phyloP scores from a whole-genome alignment of 257 asterid species.

The Plantago ovata region DNA sequence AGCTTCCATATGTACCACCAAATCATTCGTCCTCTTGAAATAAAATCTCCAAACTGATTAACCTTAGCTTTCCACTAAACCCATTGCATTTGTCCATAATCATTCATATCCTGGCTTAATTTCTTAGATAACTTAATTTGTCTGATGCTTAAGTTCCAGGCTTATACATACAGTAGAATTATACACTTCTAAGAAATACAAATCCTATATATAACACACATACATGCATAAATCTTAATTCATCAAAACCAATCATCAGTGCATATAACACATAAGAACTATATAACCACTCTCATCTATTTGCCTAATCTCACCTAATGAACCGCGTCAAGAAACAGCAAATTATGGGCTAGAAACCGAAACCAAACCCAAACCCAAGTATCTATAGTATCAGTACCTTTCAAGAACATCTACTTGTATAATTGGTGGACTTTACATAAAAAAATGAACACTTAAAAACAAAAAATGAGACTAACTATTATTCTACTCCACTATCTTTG shows the following conservation, averaged over 20 bases:
- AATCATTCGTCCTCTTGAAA: neutral
- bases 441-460: neutral
- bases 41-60: neutral
- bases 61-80: neutral
- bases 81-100: neutral
- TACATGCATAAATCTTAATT: no score
- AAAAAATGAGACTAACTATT: conserved; percentile 21
- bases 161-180: neutral
- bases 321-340: conserved; percentile 19
- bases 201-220: no score
- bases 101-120: neutral
- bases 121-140: neutral
- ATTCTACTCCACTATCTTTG: conserved; percentile 36
- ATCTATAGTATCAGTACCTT: conserved; percentile 18
- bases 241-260: no score
- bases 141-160: neutral
- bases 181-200: neutral
- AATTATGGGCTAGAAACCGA: conserved; percentile 11
- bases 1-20: neutral
- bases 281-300: conserved; percentile 16
- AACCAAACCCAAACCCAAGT: no score
- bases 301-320: conserved; percentile 8
- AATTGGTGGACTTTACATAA: conserved; percentile 27
- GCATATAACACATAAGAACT: no score
- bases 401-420: neutral